Evolutionary conservation across 2,329 filamentous ascomycete genomes (phyloP), one percentile per base, ranked within the genome.

Genomic region (Fusarium pseudocircinatum): DNA sequence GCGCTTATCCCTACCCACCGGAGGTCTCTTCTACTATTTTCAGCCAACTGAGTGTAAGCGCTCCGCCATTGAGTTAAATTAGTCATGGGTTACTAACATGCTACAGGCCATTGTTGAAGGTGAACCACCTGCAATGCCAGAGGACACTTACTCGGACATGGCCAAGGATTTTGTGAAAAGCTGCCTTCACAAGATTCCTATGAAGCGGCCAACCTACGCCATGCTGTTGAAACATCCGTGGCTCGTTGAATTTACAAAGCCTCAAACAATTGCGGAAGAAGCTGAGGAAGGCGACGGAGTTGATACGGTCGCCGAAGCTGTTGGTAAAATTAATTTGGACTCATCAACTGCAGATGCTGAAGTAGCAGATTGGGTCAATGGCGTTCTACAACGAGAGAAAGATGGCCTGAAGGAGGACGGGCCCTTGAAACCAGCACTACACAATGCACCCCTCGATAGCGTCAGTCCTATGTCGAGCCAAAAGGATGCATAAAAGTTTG

Each of bases 11-110:
- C 3, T 99, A 99, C 78, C 96, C 96, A 9, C 96, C 96, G 1
- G 96, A 99, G 82, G 96, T 97, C 4, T 98, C 97, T 75, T 96
- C 96, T 81, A 98, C 97, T 79, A 99, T 99, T 75, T 98, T 99
- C 86, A 97, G 94, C 78, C 96, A 99, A 81, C 87, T 99, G 39
- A 97, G 93, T 78, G 96, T 98, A 88, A 91, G 95, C 91, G 24
- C 22, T 30, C 30, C 20, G 37, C 20, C 37, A 15, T 36, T 56
- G 43, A 24, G 22, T 26, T 18, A 10, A 15, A 15, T 11, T 22
- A 50, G 49, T 22, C 30, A 20, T 18, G n/a, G 28, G 37, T 59
- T n/a, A 63, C 64, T 77, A 65, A 77, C 37, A 39, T 40, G 28
- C 20, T 75, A 49, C 18, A 99, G 96, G 96, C 96, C 63, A 99